Evolutionary conservation across 345 rosid genomes (phyloP).

Genomic region (Brassica nigra): DNA sequence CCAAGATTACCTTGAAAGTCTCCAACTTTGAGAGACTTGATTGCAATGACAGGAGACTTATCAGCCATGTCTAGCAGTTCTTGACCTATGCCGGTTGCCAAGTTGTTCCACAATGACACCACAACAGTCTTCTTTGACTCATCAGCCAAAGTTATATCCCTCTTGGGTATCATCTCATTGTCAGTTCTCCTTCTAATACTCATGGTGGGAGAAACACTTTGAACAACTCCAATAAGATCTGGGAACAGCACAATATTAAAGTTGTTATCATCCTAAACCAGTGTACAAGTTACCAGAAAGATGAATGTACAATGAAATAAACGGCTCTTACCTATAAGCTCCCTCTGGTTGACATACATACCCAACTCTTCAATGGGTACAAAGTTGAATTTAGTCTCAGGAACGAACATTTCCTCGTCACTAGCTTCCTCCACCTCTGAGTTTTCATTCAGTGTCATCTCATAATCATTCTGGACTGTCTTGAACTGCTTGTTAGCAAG

Average conservation of each 20-base stretch:
- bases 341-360: background rate
- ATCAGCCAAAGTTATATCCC: constrained; percentile 83
- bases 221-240: constrained; percentile 92
- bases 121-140: constrained; percentile 82
- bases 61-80: constrained; percentile 70
- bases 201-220: constrained; percentile 75
- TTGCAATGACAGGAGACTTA: constrained; percentile 70
- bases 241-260: background rate
- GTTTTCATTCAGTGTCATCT: background rate
- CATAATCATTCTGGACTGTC: background rate
- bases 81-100: constrained; percentile 78
- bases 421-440: background rate
- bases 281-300: background rate
- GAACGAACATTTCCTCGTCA: background rate
- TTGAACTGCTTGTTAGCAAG: background rate
- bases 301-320: background rate
- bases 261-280: background rate
- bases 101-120: constrained; percentile 85
- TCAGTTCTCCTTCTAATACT: constrained; percentile 79
- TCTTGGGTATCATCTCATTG: constrained; percentile 77
- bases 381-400: background rate
- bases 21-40: constrained; percentile 83
- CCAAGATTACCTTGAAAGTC: constrained; percentile 81
- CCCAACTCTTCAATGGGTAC: background rate
- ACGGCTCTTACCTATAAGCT: background rate